Evolutionary conservation across 495 filamentous ascomycete species (phyloP), one percentile per base, ranked within the genome.

Genomic region (Xylaria curta): DNA sequence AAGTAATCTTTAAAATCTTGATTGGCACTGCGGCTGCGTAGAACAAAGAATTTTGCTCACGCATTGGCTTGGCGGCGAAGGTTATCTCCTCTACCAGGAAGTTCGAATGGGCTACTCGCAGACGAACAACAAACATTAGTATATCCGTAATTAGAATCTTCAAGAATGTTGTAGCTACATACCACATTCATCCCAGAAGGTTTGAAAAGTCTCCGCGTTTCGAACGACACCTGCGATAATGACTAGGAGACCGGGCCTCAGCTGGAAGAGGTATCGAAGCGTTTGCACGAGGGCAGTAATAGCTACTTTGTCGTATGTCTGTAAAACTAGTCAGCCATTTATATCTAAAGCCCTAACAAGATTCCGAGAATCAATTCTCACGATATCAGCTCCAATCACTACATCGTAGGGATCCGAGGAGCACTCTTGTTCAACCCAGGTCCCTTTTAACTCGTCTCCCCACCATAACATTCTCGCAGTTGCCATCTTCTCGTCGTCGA

Each of bases 11-110:
- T 36, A 82, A 65, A 13, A 84, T 86, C 40, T 76, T 78, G 26
- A 90, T 87, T 0, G 87, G 86, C 10, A 87, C 82, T 19, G 75
- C 77, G 0, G 85, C 86, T 33, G 85, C 81, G 72, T 89, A 85
- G 72, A 90, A 91, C 72, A 90, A 88, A 1, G 88, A 85, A 4
- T 78, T 86, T 69, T 90, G 89, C n/a, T 84, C 74, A 49, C 84
- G 81, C 46, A 81, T 75, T 0, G 80, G 58, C 15, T 82, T 82
- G 10, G 82, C 84, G 56, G 84, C 73, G 54, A 87, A 86, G 0
- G 79, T 70, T 3, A 90, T 65, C 10, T 79, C 76, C 53, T 87
- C 78, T 8, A 85, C 76, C 0, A 49, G 71, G 71, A 89, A 88
- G 2, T 71, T 47, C 56, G 75, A 76, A 24, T 56, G 68, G 62